A percentile compares a stretch with the other conserved stretches of the same genome.
Evolutionary conservation across 1,284 basidiomycete species (phyloP).

Genomic region (Papiliotrema nemorosa): DNA sequence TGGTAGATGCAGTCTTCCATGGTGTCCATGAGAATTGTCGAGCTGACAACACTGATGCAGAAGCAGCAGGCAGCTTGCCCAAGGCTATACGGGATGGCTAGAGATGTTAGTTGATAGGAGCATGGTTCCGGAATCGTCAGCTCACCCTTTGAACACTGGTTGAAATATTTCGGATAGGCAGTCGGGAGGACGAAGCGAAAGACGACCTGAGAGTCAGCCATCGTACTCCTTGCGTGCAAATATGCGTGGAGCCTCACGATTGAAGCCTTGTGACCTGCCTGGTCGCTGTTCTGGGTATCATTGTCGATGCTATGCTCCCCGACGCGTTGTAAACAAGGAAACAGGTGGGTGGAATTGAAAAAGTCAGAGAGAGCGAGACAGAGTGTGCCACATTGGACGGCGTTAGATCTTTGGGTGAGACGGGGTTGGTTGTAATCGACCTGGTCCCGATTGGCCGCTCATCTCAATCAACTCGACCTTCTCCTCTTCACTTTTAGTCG

Average conservation of each 20-base stretch:
- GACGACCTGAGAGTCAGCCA: background rate
- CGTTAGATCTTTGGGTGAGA: background rate
- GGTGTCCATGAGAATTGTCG: conserved; percentile 27
- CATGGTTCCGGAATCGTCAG: background rate
- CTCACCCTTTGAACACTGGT: background rate
- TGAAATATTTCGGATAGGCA: background rate
- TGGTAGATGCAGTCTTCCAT: conserved; percentile 12
- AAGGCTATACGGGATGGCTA: background rate
- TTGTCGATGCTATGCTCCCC: background rate
- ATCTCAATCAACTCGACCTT: no score
- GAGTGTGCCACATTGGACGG: background rate
- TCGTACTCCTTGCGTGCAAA: background rate
- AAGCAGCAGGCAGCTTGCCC: background rate
- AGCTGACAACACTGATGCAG: background rate
- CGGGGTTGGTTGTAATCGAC: background rate
- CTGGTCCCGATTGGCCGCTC: background rate
- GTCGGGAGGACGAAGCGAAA: background rate
- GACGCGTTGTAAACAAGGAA: background rate
- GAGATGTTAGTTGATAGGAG: background rate
- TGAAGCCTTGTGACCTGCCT: background rate
- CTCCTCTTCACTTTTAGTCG: no score
- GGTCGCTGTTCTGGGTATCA: background rate
- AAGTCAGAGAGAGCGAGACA: background rate
- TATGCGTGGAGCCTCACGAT: background rate
- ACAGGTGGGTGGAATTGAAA: background rate